Evolutionary conservation across 371 early-diverging fungal species (phyloP).

Genomic region (Mucor indicus): DNA sequence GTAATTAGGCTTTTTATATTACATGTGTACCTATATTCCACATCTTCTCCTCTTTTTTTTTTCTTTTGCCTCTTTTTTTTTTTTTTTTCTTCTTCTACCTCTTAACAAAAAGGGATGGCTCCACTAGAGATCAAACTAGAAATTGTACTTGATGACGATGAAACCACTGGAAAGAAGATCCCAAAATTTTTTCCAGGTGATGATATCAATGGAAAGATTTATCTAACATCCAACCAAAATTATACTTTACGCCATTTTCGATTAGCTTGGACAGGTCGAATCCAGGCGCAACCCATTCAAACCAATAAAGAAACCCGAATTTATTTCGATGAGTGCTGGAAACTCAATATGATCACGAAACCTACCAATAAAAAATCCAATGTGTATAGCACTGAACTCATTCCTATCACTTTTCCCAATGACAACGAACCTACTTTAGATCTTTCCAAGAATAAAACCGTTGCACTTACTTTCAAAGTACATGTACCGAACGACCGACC

Average conservation of each 20-base stretch:
- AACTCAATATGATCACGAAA: slow-evolving; percentile 5
- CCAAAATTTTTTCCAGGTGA: slow-evolving; percentile 22
- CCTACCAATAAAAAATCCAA: background rate
- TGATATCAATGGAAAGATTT: slow-evolving; percentile 11
- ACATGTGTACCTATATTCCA: no score
- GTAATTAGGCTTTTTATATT: no score
- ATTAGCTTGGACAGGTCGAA: slow-evolving; percentile 21
- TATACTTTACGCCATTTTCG: slow-evolving; percentile 14
- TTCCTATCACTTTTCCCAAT: background rate
- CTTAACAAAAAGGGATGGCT: slow-evolving; percentile 2
- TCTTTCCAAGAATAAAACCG: slow-evolving; percentile 15
- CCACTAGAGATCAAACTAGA: slow-evolving; percentile 21
- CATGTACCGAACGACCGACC: slow-evolving; percentile 15
- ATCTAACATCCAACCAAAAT: slow-evolving; percentile 14
- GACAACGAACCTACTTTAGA: slow-evolving; percentile 10
- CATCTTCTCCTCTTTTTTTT: no score
- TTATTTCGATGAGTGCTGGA: slow-evolving; percentile 19
- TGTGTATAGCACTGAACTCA: slow-evolving; percentile 2
- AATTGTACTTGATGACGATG: slow-evolving; percentile 10
- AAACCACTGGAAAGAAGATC: background rate
- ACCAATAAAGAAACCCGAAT: slow-evolving; percentile 5
- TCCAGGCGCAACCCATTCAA: slow-evolving; percentile 17
- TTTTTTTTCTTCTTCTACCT: background rate
- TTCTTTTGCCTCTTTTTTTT: no score
- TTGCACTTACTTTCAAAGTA: slow-evolving; percentile 14